A percentile compares a stretch with the other conserved stretches of the same genome.
Evolutionary conservation across 2,329 filamentous ascomycete species (phyloP).

Genomic region (Diplocarpon mali): DNA sequence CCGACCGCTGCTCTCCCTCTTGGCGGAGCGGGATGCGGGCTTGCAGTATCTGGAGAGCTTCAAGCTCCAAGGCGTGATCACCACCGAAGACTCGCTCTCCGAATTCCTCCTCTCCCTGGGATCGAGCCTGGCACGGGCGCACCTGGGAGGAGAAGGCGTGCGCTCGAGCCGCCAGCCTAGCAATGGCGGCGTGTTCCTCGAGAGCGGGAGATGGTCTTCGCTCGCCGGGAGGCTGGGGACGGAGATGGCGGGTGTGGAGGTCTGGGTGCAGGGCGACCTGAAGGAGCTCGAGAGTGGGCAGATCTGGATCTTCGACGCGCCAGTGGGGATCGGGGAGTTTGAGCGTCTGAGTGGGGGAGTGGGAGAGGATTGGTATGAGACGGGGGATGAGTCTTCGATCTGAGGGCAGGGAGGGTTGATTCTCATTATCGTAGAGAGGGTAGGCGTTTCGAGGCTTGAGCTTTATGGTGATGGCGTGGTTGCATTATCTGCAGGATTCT

Average conservation of each 20-base stretch:
- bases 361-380: background rate
- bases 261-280: conserved; percentile 32
- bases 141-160: conserved; percentile 35
- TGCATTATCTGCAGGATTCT: no score
- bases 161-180: conserved; percentile 31
- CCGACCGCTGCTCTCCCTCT: conserved; percentile 10
- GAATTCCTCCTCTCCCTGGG: conserved; percentile 33
- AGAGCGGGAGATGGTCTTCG: conserved; percentile 34
- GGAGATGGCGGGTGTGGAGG: conserved; percentile 24
- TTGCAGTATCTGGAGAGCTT: conserved; percentile 30
- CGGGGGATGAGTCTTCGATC: no score
- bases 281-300: conserved; percentile 11
- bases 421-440: no score
- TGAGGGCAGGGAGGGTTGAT: no score
- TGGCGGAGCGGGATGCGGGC: no score
- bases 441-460: no score
- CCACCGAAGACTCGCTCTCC: conserved; percentile 34
- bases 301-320: conserved; percentile 10
- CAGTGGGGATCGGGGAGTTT: background rate
- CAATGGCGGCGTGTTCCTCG: conserved; percentile 35
- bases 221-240: conserved; percentile 33
- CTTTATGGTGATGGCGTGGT: no score
- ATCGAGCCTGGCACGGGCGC: conserved; percentile 30
- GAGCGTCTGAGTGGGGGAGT: no score
- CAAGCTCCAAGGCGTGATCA: conserved; percentile 33